Evolutionary conservation across 1,284 basidiomycete species (phyloP).

Genomic region (Cutaneotrichosporon sp.): DNA sequence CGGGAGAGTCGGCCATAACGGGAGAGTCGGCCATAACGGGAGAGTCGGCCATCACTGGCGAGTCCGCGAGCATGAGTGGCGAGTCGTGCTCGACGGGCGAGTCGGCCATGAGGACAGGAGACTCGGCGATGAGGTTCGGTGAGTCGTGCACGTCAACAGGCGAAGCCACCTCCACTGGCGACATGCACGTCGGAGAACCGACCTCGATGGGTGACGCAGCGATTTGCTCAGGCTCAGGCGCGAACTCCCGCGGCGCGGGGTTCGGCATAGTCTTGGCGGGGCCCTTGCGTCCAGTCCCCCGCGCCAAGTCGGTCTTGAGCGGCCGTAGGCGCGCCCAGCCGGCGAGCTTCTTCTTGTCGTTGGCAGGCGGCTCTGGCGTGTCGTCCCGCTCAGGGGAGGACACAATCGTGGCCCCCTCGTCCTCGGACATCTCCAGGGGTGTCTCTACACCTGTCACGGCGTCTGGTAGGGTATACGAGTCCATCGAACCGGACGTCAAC

Average conservation of each 20-base stretch:
- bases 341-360: background rate
- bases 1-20: too few relatives aligned
- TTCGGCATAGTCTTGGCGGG: background rate
- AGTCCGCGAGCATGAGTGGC: constrained; percentile 15
- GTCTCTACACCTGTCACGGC: constrained; percentile 13
- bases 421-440: constrained; percentile 5
- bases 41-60: constrained; percentile 9
- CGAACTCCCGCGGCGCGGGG: background rate
- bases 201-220: constrained; percentile 10
- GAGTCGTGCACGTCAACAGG: constrained; percentile 6
- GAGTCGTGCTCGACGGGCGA: constrained; percentile 16
- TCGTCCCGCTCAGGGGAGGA: constrained; percentile 5
- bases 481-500: constrained; percentile 40
- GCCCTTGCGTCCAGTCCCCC: background rate
- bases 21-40: too few relatives aligned
- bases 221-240: background rate
- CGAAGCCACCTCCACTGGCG: constrained; percentile 1
- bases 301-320: constrained; percentile 12
- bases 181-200: constrained; percentile 11
- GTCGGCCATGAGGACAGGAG: background rate
- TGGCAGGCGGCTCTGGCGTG: constrained; percentile 2
- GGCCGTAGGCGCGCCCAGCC: constrained; percentile 5
- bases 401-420: constrained; percentile 1
- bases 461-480: constrained; percentile 41
- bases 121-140: constrained; percentile 5